Percentiles rank a stretch among this genome's conserved stretches.
These are phyloP conservation scores for Colletotrichum tabaci DNA, from an alignment of 2,329 filamentous ascomycete species.

Conservation along the genomic window DNA sequence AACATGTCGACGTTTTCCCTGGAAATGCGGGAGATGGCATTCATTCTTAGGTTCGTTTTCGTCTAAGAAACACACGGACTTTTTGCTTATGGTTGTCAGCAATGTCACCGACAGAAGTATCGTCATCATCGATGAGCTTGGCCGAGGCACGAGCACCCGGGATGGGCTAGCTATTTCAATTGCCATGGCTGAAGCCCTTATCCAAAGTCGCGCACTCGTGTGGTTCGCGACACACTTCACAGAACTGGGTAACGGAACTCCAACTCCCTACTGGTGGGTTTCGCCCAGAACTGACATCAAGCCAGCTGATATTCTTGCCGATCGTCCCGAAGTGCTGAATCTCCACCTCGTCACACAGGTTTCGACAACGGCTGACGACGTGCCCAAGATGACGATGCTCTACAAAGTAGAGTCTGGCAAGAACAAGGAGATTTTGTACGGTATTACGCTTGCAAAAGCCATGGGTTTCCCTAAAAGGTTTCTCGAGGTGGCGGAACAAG, in stretches of 20 bases:
- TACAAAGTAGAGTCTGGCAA: conserved; percentile 85
- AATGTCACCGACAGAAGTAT: conserved; percentile 85
- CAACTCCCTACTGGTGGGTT: neutral
- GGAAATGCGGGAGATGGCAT: conserved; percentile 97
- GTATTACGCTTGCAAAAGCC: conserved; percentile 83
- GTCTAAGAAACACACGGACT: fast-evolving
- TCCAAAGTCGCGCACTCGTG: conserved; percentile 83
- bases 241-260: conserved; percentile 70
- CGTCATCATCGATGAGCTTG: conserved; percentile 91
- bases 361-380: conserved; percentile 61
- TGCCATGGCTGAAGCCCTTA: conserved; percentile 88
- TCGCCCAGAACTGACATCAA: conserved; percentile 27
- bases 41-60: conserved; percentile 77
- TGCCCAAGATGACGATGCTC: conserved; percentile 83
- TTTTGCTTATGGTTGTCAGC: neutral
- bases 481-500: conserved; percentile 76
- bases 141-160: conserved; percentile 88
- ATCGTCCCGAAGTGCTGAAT: conserved; percentile 85
- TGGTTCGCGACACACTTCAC: conserved; percentile 97
- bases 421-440: conserved; percentile 82
- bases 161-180: conserved; percentile 93
- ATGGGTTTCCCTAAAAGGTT: conserved; percentile 80
- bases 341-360: conserved; percentile 84
- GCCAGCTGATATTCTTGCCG: conserved; percentile 77
- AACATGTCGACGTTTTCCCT: conserved; percentile 95